Base-by-base conservation (phyloP, 306 rosid species). In the Quercus agrifolia region DNA sequence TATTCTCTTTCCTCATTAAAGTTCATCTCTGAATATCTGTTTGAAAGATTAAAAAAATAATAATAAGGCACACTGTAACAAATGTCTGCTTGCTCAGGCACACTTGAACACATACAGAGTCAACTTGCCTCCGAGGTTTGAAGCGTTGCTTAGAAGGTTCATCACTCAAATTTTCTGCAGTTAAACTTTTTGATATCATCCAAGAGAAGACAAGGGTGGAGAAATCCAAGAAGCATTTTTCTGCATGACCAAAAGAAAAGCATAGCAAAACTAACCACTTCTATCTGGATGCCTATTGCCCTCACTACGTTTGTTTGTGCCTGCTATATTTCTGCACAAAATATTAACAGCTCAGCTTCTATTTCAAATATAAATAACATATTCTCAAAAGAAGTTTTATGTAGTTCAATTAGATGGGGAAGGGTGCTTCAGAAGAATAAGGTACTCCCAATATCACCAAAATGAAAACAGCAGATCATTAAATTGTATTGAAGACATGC, bases 101-200 rank as follows among this genome's bases (percentile, higher is more conserved):
- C 58, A 73, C 21, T n/a, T 20, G 20, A 23, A 63, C 28, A 31
- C 68, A 66, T 63, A 77, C n/a, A 71, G 46, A 56, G 62, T 76
- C 63, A 77, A 30, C 75, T 73, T 78, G 52, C 79, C 79, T 15
- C 25, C 8, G 73, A 70, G 71, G 73, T 41, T 75, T 58, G 67
- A 75, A 17, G 71, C 19, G 11, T 57, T 46, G 51, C 64, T 56
- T 41, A 27, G 55, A 12, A 52, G 33, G 49, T 44, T 73, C 71
- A 73, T 66, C 23, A 23, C 59, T 62, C 27, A 54, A 14, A 69
- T 15, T 63, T 51, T 78, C 28, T 56, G 52, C 27, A 21, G 38
- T 69, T 55, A 62, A 73, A 74, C 52, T 58, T 70, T 49, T 49
- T 6, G 25, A 25, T 25, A 12, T 61, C 31, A 61, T 10, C 67